A percentile compares a stretch with the other conserved stretches of the same genome.
Conservation (phyloP, 768 basidiomycete genomes). For the Goffeauzyma gilvescens region DNA sequence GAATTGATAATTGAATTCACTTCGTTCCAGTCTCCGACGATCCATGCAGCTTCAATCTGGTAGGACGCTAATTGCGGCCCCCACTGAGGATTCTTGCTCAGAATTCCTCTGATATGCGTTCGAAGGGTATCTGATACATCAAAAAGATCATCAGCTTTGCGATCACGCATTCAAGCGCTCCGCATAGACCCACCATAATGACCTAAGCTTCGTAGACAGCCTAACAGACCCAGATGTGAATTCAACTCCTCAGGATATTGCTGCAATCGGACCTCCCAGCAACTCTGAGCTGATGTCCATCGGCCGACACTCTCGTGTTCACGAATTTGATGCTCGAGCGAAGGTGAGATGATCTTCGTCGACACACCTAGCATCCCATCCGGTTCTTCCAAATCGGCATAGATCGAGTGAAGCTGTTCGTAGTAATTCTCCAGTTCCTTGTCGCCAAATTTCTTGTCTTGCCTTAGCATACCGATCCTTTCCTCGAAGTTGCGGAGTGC, state of each 20-base stretch:
- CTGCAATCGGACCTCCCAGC: conserved; percentile 91
- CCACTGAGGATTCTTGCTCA: conserved; percentile 70
- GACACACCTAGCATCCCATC: conserved; percentile 99
- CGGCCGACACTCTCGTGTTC: conserved; percentile 91
- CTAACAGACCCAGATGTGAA: conserved; percentile 70
- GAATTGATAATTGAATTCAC: conserved; percentile 44
- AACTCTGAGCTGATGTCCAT: conserved; percentile 97
- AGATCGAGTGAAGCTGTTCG: conserved; percentile 85
- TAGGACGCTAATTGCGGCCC: conserved; percentile 54
- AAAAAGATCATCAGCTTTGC: not conserved
- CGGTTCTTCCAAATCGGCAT: conserved; percentile 86
- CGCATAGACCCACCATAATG: conserved; percentile 91
- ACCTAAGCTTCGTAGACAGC: conserved; percentile 80
- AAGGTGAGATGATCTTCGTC: conserved; percentile 65
- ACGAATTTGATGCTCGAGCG: conserved; percentile 84
- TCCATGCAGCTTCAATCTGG: conserved; percentile 85
- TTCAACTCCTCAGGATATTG: conserved; percentile 73
- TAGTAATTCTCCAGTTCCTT: conserved; percentile 51
- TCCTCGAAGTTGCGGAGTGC: conserved; percentile 89
- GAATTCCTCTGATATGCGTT: conserved; percentile 80
- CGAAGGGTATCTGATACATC: conserved; percentile 57
- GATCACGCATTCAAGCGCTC: no score
- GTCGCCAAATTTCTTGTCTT: conserved; percentile 24
- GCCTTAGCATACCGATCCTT: conserved; percentile 43
- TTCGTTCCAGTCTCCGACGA: conserved; percentile 80